Conservation (phyloP, 2,329 filamentous ascomycete species). For the Diaporthe capsici region DNA sequence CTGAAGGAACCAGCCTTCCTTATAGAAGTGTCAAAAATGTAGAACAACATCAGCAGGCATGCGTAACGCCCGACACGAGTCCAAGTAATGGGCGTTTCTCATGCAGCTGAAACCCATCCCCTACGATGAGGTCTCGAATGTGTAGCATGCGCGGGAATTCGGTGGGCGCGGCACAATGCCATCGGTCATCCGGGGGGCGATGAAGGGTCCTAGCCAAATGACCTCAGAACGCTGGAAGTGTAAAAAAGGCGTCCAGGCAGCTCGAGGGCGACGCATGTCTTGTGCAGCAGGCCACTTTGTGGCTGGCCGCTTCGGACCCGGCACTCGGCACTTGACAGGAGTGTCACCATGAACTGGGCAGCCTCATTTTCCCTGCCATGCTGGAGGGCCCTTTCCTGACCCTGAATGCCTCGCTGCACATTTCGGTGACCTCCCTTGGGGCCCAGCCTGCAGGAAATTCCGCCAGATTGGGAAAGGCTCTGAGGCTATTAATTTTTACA, state of each 20-base stretch:
- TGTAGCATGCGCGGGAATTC: neutral
- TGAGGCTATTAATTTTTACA: neutral
- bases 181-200: too few relatives aligned
- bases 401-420: neutral
- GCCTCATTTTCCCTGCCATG: neutral
- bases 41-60: neutral
- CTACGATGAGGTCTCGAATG: neutral
- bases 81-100: neutral
- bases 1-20: neutral
- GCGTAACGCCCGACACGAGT: neutral
- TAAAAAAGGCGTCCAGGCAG: neutral
- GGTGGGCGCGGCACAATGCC: neutral
- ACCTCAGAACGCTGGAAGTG: neutral
- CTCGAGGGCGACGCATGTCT: neutral
- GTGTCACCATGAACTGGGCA: neutral
- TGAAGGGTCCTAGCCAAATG: neutral
- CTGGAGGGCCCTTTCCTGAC: neutral
- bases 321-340: neutral
- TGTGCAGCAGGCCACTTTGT: neutral
- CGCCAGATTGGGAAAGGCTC: neutral
- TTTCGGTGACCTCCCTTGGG: neutral
- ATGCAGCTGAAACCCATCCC: neutral
- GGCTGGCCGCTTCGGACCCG: neutral
- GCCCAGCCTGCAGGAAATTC: neutral
- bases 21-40: neutral